Conservation (phyloP, 2,329 filamentous ascomycete genomes). For the Madurella mycetomatis region DNA sequence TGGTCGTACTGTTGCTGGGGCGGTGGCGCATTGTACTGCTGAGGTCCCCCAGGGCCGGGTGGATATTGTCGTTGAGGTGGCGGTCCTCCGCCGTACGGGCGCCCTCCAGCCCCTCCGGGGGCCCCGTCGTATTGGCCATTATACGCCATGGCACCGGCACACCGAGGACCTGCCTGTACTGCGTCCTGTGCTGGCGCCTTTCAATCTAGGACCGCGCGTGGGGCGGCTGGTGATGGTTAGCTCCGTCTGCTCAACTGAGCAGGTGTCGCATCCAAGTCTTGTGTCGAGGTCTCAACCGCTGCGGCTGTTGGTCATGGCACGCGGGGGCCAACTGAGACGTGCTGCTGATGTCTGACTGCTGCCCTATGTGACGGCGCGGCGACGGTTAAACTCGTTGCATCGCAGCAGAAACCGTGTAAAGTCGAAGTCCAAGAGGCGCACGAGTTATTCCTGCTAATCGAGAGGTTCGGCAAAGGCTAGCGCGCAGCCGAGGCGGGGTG, state of each 20-base stretch:
- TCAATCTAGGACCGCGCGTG: not conserved
- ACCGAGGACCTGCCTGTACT: slow-evolving; percentile 14
- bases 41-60: slow-evolving; percentile 28
- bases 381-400: slow-evolving; percentile 3
- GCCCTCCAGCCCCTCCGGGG: slow-evolving; percentile 31
- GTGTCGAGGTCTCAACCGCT: no score
- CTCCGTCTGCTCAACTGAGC: no score
- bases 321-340: not conserved
- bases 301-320: no score
- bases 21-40: slow-evolving; percentile 33
- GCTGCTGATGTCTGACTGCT: not conserved
- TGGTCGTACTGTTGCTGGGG: slow-evolving; percentile 40
- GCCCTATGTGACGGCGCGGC: no score
- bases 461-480: not conserved
- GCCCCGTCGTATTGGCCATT: slow-evolving; percentile 43
- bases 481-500: not conserved
- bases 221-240: not conserved
- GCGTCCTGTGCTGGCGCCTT: slow-evolving; percentile 2
- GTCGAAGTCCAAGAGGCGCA: not conserved
- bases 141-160: slow-evolving; percentile 43
- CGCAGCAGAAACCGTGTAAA: not conserved
- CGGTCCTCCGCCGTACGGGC: slow-evolving; percentile 43
- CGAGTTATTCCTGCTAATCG: not conserved
- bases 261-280: no score
- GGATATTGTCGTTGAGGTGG: slow-evolving; percentile 36